phyloP scores from a whole-genome alignment of 495 filamentous ascomycete species.

The Hypomontagnella submonticulosa region DNA sequence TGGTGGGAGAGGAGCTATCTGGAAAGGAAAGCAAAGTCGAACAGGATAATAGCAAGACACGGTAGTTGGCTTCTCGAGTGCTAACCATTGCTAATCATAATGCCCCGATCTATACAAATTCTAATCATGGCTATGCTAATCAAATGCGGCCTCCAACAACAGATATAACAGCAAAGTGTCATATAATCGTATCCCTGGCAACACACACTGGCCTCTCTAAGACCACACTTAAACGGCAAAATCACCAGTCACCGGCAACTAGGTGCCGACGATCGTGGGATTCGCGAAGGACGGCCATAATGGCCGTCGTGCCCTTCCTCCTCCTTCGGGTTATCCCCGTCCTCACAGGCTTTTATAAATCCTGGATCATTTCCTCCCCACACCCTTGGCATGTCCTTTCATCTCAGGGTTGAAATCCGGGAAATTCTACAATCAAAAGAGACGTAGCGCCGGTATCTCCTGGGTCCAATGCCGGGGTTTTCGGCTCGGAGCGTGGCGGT shows the following conservation, averaged over 20 bases:
- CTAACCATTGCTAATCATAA: constrained; percentile 2
- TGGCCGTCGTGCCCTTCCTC: constrained; percentile 17
- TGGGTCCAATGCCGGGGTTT: constrained; percentile 39
- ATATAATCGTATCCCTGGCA: constrained; percentile 24
- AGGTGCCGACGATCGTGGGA: constrained; percentile 11
- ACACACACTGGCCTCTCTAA: constrained; percentile 18
- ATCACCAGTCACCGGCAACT: constrained; percentile 22
- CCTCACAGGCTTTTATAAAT: constrained; percentile 36
- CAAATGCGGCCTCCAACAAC: constrained; percentile 18
- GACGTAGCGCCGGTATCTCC: constrained; percentile 37
- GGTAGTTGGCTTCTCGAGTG: constrained; percentile 4
- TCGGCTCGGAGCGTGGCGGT: constrained; percentile 39
- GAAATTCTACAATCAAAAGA: constrained; percentile 40
- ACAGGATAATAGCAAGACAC: neutral
- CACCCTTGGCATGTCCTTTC: constrained; percentile 37
- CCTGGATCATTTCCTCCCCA: constrained; percentile 28
- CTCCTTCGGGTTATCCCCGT: constrained; percentile 20
- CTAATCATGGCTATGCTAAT: constrained; percentile 29
- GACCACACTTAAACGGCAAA: neutral
- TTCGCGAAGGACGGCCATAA: constrained; percentile 21
- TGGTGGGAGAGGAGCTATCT: too few species aligned
- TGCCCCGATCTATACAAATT: constrained; percentile 15
- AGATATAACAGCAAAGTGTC: constrained; percentile 13
- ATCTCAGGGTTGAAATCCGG: constrained; percentile 30
- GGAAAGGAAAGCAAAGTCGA: neutral